A percentile compares a stretch with the other conserved stretches of the same genome.
Evolutionary conservation across 495 filamentous ascomycete species (phyloP).

Genomic region (Massariosphaeria phaeospora): DNA sequence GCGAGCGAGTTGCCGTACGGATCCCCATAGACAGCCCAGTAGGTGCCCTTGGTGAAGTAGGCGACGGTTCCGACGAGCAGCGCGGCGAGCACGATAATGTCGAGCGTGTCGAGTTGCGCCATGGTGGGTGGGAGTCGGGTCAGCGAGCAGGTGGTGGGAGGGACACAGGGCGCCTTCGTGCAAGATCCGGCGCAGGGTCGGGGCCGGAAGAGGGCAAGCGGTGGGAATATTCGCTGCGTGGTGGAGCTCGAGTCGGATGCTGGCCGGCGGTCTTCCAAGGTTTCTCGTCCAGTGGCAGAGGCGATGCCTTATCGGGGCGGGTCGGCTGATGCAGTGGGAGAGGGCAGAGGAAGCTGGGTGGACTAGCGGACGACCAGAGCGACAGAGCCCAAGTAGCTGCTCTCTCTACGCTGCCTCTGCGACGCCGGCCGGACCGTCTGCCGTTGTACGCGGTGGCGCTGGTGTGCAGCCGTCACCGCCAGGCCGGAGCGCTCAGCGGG

Average conservation of each 20-base stretch:
- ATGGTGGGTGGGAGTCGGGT: slow-evolving; percentile 48
- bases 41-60: slow-evolving; percentile 94
- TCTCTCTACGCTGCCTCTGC: too few species aligned
- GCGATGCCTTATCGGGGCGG: slow-evolving; percentile 3
- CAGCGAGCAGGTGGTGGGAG: not conserved
- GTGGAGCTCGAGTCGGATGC: not conserved
- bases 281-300: not conserved
- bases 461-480: slow-evolving; percentile 1
- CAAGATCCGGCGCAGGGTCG: slow-evolving; percentile 3
- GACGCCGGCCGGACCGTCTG: not conserved
- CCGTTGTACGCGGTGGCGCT: not conserved
- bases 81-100: slow-evolving; percentile 80
- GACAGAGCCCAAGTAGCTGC: not conserved
- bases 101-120: slow-evolving; percentile 94
- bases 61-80: slow-evolving; percentile 83
- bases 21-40: slow-evolving; percentile 84
- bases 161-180: not conserved
- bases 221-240: slow-evolving; percentile 12
- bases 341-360: slow-evolving; percentile 3
- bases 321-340: too few species aligned
- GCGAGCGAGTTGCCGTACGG: slow-evolving; percentile 72
- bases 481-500: not conserved
- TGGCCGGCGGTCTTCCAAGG: not conserved
- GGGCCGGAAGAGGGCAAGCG: slow-evolving; percentile 26
- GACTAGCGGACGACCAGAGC: not conserved